Evolutionary conservation across 306 rosid genomes (phyloP).

Genomic region (Quercus alba): DNA sequence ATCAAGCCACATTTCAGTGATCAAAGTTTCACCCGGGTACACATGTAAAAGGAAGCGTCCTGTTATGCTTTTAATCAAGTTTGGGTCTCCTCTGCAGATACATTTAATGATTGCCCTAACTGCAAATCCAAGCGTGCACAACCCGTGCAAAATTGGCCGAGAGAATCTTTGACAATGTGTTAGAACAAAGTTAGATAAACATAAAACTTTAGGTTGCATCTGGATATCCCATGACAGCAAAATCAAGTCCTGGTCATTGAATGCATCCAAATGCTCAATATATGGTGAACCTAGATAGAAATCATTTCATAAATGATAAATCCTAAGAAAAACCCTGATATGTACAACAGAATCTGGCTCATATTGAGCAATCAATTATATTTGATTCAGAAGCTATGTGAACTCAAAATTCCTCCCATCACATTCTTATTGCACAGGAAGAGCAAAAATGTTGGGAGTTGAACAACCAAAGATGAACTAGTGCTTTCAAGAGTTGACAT

Average conservation of each 20-base stretch:
- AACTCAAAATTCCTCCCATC: not conserved
- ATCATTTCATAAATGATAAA: not conserved
- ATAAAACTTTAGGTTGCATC: not conserved
- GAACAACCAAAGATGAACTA: not conserved
- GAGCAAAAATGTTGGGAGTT: not conserved
- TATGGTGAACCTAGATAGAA: not conserved
- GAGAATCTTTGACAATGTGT: constrained; percentile 58
- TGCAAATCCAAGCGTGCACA: constrained; percentile 89
- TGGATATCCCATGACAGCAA: constrained; percentile 1
- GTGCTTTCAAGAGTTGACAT: not conserved
- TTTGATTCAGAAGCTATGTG: not conserved
- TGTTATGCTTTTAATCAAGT: constrained; percentile 55
- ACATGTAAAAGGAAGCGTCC: constrained; percentile 87
- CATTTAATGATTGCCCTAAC: constrained; percentile 83
- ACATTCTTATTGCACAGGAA: not conserved
- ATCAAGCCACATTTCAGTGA: constrained; percentile 94
- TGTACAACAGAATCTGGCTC: not conserved
- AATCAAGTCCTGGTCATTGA: not conserved
- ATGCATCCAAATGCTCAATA: constrained; percentile 1
- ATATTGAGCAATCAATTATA: constrained; percentile 3
- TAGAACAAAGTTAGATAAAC: constrained; percentile 14
- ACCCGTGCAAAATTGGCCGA: constrained; percentile 85
- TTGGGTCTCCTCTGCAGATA: constrained; percentile 73
- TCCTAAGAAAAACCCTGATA: not conserved
- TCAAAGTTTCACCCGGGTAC: constrained; percentile 86